Evolutionary conservation across 345 rosid species (phyloP).

Genomic region (Kandelia obovata): DNA sequence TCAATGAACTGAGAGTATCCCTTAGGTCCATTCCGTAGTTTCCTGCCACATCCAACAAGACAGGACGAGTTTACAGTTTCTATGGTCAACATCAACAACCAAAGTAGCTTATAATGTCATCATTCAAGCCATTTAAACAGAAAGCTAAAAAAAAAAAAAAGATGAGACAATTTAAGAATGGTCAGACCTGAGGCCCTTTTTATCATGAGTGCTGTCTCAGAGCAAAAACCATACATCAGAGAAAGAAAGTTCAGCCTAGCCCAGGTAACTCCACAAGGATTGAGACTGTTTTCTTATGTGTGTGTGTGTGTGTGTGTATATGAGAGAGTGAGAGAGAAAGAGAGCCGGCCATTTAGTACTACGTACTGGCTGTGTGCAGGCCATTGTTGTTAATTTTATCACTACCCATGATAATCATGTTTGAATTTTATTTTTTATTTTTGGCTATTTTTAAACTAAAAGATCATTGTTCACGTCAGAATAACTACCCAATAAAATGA

Average conservation of each 20-base stretch:
- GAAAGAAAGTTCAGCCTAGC: too few relatives aligned
- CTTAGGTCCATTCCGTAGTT: conserved; percentile 48
- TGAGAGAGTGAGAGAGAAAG: conserved; percentile 4
- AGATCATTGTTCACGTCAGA: too few relatives aligned
- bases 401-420: too few relatives aligned
- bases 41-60: conserved; percentile 32
- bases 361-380: conserved; percentile 25
- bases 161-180: too few relatives aligned
- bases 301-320: not conserved
- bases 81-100: not conserved
- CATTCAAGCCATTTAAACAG: too few relatives aligned
- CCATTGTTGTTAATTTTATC: conserved; percentile 2
- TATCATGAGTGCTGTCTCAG: too few relatives aligned
- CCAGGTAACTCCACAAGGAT: not conserved
- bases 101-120: not conserved
- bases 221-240: too few relatives aligned
- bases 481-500: not conserved
- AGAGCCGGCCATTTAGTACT: conserved; percentile 22
- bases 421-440: too few relatives aligned
- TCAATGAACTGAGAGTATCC: conserved; percentile 37
- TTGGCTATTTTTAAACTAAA: too few relatives aligned
- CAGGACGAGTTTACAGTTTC: conserved; percentile 1
- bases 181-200: too few relatives aligned
- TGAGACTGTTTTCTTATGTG: not conserved
- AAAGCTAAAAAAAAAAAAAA: too few relatives aligned